phyloP scores from a whole-genome alignment of 129 eudicot genomes.

The Flaveria robusta region DNA sequence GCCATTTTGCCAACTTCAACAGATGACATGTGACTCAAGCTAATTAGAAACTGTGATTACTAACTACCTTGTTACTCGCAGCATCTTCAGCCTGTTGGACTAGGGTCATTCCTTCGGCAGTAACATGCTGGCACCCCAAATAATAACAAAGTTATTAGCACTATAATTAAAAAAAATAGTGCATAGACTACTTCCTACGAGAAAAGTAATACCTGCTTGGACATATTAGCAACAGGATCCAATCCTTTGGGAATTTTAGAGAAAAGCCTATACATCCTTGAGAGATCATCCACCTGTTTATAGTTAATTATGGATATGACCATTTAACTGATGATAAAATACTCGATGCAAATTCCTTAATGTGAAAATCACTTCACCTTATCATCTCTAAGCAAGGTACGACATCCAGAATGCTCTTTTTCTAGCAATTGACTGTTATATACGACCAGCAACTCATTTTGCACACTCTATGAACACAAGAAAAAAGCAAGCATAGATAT shows the following conservation, averaged over 20 bases:
- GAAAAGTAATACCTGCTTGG: constrained; percentile 54
- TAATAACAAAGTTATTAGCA: constrained; percentile 5
- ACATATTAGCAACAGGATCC: constrained; percentile 74
- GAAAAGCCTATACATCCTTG: constrained; percentile 81
- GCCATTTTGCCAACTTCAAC: not conserved
- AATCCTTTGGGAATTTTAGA: constrained; percentile 61
- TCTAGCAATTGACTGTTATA: constrained; percentile 67
- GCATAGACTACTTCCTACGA: not conserved
- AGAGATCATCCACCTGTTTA: constrained; percentile 72
- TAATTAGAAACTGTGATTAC: not conserved
- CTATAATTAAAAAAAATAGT: not conserved
- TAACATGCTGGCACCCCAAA: constrained; percentile 63
- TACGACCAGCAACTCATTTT: constrained; percentile 63
- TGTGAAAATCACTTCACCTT: constrained; percentile 47
- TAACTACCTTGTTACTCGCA: constrained; percentile 57
- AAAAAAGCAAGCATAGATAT: not conserved
- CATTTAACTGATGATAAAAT: not conserved
- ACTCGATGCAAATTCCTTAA: constrained; percentile 4
- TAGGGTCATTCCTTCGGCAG: constrained; percentile 65
- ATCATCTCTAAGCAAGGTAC: constrained; percentile 68
- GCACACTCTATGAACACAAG: constrained; percentile 52
- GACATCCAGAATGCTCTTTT: constrained; percentile 89
- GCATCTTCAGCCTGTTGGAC: constrained; percentile 90
- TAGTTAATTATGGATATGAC: not conserved
- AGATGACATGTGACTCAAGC: not conserved